Percentiles rank a stretch among this genome's conserved stretches.
phyloP scores from a whole-genome alignment of 805 yeast species.

The Nakazawaea anatomiae region DNA sequence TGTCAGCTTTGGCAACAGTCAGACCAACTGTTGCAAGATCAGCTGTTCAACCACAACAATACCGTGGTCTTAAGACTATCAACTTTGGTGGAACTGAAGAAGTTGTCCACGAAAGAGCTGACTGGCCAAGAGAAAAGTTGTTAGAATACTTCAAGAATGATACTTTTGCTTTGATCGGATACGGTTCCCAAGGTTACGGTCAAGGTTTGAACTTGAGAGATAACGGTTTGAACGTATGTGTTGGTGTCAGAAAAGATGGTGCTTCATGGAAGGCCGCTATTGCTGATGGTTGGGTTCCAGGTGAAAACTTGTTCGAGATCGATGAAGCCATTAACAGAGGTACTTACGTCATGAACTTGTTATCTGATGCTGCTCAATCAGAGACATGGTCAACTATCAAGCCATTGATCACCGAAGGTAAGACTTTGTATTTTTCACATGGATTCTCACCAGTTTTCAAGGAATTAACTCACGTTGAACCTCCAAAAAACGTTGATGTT shows the following conservation, averaged over 20 bases:
- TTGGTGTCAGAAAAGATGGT: constrained; percentile 98
- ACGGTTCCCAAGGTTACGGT: constrained; percentile 99
- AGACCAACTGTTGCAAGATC: constrained; percentile 39
- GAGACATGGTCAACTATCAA: constrained; percentile 89
- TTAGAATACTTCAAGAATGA: constrained; percentile 96
- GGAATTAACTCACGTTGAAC: constrained; percentile 92
- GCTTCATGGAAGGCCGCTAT: constrained; percentile 99
- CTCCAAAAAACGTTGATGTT: constrained; percentile 93
- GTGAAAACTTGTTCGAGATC: constrained; percentile 94
- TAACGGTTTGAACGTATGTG: constrained; percentile 94
- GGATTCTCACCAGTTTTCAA: constrained; percentile 99
- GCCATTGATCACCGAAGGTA: constrained; percentile 93
- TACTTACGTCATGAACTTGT: constrained; percentile 93
- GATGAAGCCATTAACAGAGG: constrained; percentile 90
- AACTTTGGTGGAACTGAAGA: constrained; percentile 95
- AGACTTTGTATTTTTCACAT: constrained; percentile 98
- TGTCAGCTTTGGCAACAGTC: constrained; percentile 40
- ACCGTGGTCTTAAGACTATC: constrained; percentile 91
- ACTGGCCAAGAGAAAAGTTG: constrained; percentile 98
- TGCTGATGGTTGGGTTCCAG: constrained; percentile 99
- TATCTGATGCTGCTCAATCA: constrained; percentile 99
- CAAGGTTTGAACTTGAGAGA: constrained; percentile 99
- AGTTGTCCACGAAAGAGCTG: constrained; percentile 96
- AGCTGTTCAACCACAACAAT: constrained; percentile 25
- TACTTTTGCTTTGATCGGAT: constrained; percentile 95